Evolutionary conservation across 208 protist genomes (phyloP), one percentile per base, ranked within the genome.

Genomic region (Trypanosoma caninum): DNA sequence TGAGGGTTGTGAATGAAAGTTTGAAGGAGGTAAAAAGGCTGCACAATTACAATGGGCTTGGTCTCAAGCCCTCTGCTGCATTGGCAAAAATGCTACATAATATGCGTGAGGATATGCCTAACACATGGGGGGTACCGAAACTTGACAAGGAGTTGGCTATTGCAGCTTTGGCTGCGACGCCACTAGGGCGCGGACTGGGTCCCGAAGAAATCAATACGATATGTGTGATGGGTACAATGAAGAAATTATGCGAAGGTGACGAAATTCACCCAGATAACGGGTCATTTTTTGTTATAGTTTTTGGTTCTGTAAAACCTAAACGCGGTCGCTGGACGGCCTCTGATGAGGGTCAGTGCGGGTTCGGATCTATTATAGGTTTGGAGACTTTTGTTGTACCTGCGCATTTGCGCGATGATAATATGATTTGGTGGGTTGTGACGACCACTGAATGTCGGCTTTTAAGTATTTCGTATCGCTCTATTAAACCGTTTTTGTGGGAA

Each of bases 401-500:
- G 50, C 59, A 72, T 42, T 63, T 83, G 41, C 72, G 72, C 14
- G 42, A 75, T 20, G 72, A 75, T 16, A 62, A 84, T 55, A 65
- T 81, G 60, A 71, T 68, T 13, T 72, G 66, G 54, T 91, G 80
- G 81, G 69, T 75, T 40, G 80, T 88, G 18, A 70, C 82, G 27
- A 82, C 78, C 27, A 76, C 72, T 27, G 78, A 85, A 46, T 75
- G 80, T n/a, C 84, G 80, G 31, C 57, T 74, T 68, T 68, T 91
- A 40, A 58, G 86, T 69, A 85, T 91, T 52, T 82, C 80, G 11
- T 91, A 84, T 64, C 75, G 84, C 38, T 84, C 65, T 64, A 80
- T 91, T 38, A 76, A 81, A 38, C 84, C 84, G 6, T 88, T 91
- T 59, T 44, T 91, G 51, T 77, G 69, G 46, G 80, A 91, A 70